phyloP scores from a whole-genome alignment of 495 filamentous ascomycete species.

The Neurospora sp. region DNA sequence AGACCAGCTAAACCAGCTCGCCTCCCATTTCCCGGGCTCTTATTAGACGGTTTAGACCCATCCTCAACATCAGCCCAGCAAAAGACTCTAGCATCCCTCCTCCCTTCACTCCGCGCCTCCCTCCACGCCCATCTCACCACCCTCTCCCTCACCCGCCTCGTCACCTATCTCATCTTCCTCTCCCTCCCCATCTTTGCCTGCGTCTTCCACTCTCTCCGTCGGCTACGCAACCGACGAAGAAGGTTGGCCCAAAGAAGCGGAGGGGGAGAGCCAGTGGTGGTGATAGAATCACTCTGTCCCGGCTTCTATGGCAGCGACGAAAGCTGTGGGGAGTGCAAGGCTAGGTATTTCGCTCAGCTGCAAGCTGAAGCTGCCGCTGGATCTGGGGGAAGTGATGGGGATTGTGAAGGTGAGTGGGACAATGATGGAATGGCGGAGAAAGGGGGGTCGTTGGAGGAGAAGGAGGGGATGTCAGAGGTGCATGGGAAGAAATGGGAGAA shows the following conservation, averaged over 20 bases:
- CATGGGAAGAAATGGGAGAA: too few relatives aligned
- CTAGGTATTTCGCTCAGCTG: background rate
- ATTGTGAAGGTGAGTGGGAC: background rate
- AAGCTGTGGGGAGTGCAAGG: background rate
- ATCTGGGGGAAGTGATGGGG: background rate
- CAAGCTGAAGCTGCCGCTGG: background rate
- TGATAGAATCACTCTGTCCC: background rate
- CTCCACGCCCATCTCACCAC: background rate
- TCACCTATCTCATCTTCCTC: background rate
- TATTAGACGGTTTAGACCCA: conserved; percentile 2
- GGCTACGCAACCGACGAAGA: background rate
- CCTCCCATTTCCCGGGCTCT: conserved; percentile 4
- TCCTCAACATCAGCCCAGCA: conserved; percentile 10
- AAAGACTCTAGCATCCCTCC: conserved; percentile 1
- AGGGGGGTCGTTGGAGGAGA: background rate
- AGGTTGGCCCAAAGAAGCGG: background rate
- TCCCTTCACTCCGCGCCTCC: conserved; percentile 1
- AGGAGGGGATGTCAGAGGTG: too few relatives aligned
- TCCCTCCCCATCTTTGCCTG: background rate
- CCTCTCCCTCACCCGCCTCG: background rate
- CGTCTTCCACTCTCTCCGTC: background rate
- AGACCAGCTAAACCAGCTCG: background rate
- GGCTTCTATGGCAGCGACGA: background rate
- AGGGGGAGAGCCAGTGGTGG: background rate
- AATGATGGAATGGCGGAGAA: background rate